Conservation (phyloP, 2,329 filamentous ascomycete genomes). For the Ascochyta lentis region DNA sequence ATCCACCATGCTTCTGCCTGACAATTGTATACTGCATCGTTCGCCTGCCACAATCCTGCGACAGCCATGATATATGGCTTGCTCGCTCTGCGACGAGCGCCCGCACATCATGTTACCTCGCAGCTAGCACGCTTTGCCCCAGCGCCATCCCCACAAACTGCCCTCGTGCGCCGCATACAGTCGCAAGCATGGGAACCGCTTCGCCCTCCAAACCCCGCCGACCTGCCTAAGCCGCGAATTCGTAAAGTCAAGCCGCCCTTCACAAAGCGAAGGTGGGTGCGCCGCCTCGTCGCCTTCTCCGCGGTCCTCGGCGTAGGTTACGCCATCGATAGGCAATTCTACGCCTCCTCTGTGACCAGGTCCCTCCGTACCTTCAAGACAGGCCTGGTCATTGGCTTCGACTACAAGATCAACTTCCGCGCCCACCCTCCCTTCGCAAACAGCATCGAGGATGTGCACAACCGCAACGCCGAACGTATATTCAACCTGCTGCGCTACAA, state of each 20-base stretch:
- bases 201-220: conserved; percentile 75
- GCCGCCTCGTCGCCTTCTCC: conserved; percentile 70
- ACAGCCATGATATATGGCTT: conserved; percentile 50
- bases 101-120: conserved; percentile 26
- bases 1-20: conserved; percentile 6
- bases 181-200: conserved; percentile 52
- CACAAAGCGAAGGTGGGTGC: conserved; percentile 75
- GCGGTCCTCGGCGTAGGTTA: conserved; percentile 68
- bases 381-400: conserved; percentile 80
- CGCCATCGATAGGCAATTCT: conserved; percentile 73
- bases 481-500: conserved; percentile 83
- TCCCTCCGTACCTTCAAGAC: conserved; percentile 81
- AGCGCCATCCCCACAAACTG: conserved; percentile 19
- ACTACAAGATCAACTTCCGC: conserved; percentile 97
- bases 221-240: conserved; percentile 64
- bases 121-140: conserved; percentile 30
- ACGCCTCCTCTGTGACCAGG: conserved; percentile 79
- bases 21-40: neutral
- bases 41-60: neutral
- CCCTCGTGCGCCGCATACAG: conserved; percentile 38
- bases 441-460: conserved; percentile 78
- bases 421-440: conserved; percentile 76
- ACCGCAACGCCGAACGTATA: conserved; percentile 81
- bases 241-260: conserved; percentile 73
- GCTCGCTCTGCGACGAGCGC: conserved; percentile 42